Percentiles rank a stretch among this genome's conserved stretches.
These are phyloP conservation scores for Rhypophila decipiens DNA, from an alignment of 495 filamentous ascomycete species.

Conservation along the genomic window DNA sequence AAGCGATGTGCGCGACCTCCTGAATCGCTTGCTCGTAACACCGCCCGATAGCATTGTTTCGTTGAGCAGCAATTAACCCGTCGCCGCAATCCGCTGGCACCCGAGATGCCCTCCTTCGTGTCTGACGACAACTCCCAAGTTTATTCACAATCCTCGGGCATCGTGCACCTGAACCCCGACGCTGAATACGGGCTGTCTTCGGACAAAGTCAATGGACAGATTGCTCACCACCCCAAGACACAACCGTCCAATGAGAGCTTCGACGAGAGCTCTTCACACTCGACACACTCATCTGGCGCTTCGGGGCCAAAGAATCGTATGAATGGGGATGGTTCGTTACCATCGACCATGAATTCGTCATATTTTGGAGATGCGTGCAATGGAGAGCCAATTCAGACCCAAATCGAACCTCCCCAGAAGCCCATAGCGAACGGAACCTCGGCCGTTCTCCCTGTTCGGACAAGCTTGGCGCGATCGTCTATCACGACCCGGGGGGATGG, in stretches of 20 bases:
- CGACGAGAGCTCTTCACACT: slow-evolving; percentile 26
- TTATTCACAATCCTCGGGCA: slow-evolving; percentile 32
- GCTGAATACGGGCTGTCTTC: slow-evolving; percentile 24
- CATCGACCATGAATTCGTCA: slow-evolving; percentile 23
- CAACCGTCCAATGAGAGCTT: slow-evolving; percentile 31
- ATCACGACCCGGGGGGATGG: slow-evolving; percentile 1
- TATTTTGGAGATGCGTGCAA: slow-evolving; percentile 16
- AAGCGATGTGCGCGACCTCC: slow-evolving; percentile 19
- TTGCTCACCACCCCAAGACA: slow-evolving; percentile 23
- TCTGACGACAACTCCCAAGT: slow-evolving; percentile 44
- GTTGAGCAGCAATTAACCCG: slow-evolving; percentile 6
- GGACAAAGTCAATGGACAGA: slow-evolving; percentile 23
- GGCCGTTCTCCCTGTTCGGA: slow-evolving; percentile 18
- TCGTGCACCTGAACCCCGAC: slow-evolving; percentile 26
- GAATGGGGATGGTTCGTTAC: slow-evolving; percentile 12
- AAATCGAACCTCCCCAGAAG: slow-evolving; percentile 11
- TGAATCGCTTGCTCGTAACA: slow-evolving; percentile 8
- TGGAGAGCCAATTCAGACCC: slow-evolving; percentile 1
- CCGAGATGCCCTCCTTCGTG: slow-evolving; percentile 55
- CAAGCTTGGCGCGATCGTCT: slow-evolving; percentile 3
- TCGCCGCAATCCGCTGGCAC: slow-evolving; percentile 10
- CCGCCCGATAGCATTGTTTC: slow-evolving; percentile 8
- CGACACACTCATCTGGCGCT: slow-evolving; percentile 25
- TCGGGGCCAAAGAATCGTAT: slow-evolving; percentile 18
- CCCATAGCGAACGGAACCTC: slow-evolving; percentile 15